Conservation (phyloP, 73 alveolate species). For the Paramecium sonneborni region DNA sequence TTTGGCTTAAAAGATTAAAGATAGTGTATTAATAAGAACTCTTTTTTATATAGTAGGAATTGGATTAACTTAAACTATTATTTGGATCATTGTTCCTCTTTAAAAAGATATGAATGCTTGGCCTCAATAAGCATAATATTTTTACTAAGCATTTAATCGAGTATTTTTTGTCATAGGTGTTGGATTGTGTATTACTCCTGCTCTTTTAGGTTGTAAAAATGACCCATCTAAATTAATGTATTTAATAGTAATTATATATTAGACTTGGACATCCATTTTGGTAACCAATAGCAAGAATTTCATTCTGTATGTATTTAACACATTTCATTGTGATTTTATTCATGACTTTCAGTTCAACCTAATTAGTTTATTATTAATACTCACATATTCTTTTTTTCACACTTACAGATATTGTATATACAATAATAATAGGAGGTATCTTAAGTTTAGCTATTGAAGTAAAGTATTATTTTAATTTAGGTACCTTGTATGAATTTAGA, state of each 20-base stretch:
- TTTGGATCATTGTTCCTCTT: slow-evolving; percentile 60
- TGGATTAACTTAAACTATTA: slow-evolving; percentile 57
- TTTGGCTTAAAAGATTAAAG: slow-evolving; percentile 23
- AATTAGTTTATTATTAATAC: slow-evolving; percentile 42
- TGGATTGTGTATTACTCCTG: slow-evolving; percentile 66
- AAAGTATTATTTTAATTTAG: not conserved
- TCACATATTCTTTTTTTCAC: slow-evolving; percentile 50
- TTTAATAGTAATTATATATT: not conserved
- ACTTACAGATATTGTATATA: slow-evolving; percentile 58
- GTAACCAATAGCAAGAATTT: slow-evolving; percentile 71
- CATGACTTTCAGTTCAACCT: slow-evolving; percentile 39
- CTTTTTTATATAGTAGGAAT: slow-evolving; percentile 61
- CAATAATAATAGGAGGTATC: slow-evolving; percentile 44
- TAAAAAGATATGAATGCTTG: slow-evolving; percentile 63
- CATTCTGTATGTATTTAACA: slow-evolving; percentile 66
- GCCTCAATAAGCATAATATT: slow-evolving; percentile 13
- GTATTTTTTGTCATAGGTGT: slow-evolving; percentile 70
- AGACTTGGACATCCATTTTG: slow-evolving; percentile 69
- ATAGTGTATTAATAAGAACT: not conserved
- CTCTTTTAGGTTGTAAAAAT: slow-evolving; percentile 62
- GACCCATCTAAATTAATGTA: slow-evolving; percentile 49
- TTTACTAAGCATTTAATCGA: slow-evolving; percentile 54
- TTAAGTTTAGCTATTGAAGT: slow-evolving; percentile 66
- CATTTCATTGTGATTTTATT: slow-evolving; percentile 64
- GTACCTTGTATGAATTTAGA: slow-evolving; percentile 71